Base-by-base conservation (phyloP, 2,329 filamentous ascomycete genomes). In the Fusarium subtropicale region DNA sequence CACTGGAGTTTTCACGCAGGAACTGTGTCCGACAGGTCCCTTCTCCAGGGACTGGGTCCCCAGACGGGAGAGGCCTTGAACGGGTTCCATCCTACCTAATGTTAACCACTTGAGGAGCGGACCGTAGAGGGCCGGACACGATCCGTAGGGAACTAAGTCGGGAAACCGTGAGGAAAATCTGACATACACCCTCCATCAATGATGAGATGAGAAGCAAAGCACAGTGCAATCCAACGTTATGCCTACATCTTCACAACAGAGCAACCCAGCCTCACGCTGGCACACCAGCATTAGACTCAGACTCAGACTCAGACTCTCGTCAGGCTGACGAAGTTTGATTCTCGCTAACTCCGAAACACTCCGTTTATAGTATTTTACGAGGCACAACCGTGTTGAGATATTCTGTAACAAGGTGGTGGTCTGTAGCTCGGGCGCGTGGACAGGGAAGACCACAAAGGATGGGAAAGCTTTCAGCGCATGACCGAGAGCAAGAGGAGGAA, bases 41-140 rank as follows among this genome's bases (percentile, higher is more conserved):
- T 50, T 50, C 39, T 39, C 36, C 41, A 45, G 24, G 46, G n/a
- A 50, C 50, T 44, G 39, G 51, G 53, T 47, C 47, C 31, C 47
- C 31, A 54, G 54, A 41, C 59, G 66, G 60, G 56, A 70, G 53
- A 60, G 56, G 53, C 42, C 28, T 56, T 44, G 47, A 59, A 58
- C 50, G 63, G 62, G 41, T 41, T 46, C 52, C 54, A 71, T 45
- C 11, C 48, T 30, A 30, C 41, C 41, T 44, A 5, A 44, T 30
- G 58, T 51, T 55, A 60, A 60, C 55, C 59, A 60, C 64, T 65
- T 60, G 63, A 71, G 71, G 66, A 61, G 60, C 71, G 71, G 71
- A 74, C 71, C 71, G 71, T 66, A 56, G 69, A 72, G 69, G 69
- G 64, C 66, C 62, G 60, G 53, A 60, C 60, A 42, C 68, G 66